These are phyloP conservation scores for Scedosporium minutisporum DNA, from an alignment of 2,329 filamentous ascomycete genomes.

Conservation along the genomic window DNA sequence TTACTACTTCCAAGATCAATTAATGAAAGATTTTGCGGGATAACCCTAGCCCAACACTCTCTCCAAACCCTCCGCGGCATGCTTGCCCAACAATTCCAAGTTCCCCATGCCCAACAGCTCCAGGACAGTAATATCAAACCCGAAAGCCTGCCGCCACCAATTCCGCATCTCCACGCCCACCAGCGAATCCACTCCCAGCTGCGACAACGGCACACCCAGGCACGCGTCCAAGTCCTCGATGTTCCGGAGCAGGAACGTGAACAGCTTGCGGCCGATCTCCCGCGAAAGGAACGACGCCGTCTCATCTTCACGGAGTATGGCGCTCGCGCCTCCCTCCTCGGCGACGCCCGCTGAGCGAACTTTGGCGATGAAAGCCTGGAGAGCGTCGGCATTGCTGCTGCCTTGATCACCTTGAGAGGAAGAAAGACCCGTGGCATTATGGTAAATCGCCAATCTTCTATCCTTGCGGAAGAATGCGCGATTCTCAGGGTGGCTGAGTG, in stretches of 20 bases:
- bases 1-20: too few species aligned
- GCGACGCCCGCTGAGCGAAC: neutral
- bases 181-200: slow-evolving; percentile 15
- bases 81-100: too few species aligned
- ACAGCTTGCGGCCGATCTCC: slow-evolving; percentile 12
- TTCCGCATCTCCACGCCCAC: slow-evolving; percentile 14
- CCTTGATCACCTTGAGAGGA: too few species aligned
- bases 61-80: too few species aligned
- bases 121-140: slow-evolving; percentile 13
- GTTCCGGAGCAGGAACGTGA: slow-evolving; percentile 11
- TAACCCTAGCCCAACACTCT: too few species aligned
- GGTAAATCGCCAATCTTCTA: neutral
- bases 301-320: neutral
- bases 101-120: slow-evolving; percentile 1
- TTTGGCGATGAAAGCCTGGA: neutral
- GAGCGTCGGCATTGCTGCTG: neutral
- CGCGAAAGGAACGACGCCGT: neutral
- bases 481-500: neutral
- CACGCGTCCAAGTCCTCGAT: slow-evolving; percentile 7
- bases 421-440: neutral
- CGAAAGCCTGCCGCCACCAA: slow-evolving; percentile 13
- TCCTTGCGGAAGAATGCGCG: neutral
- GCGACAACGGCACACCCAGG: slow-evolving; percentile 4
- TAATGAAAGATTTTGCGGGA: too few species aligned
- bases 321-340: neutral